Evolutionary conservation across 2,329 filamentous ascomycete species (phyloP), one percentile per base, ranked within the genome.

Genomic region (Cladophialophora carrionii): DNA sequence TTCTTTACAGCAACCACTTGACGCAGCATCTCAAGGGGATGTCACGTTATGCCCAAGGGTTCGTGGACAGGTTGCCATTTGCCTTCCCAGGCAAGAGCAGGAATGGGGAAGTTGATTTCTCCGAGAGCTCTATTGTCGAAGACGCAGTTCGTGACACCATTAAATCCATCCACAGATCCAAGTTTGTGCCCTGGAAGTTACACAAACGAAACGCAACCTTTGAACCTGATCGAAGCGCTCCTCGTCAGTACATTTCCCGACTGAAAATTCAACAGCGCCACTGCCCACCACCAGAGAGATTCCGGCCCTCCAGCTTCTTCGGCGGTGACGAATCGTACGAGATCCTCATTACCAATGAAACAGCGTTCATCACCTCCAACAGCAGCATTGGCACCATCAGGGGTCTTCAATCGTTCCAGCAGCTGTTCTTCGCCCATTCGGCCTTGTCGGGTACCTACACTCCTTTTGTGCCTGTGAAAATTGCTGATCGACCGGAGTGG

Each of bases 401-500:
- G 61, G 73, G 67, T 29, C 65, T 73, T 17, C 71, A 73, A 56
- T 74, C 72, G 4, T 72, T 75, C 34, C 62, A 68, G 46, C 73
- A 75, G 58, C 70, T 74, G 7, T 74, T 74, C 59, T 74, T 72
- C 60, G 65, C 69, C 8, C 72, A 74, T 58, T 73, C 73, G 17
- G 61, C 52, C 7, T 59, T 53, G 9, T 71, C 70, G 20, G 73
- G 77, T 10, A 76, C 82, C 1, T 96, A 96, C 79, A 92, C 89
- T 1, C 83, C 83, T 0, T 77, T 86, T 43, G 90, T 88, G 1
- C 92, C 92, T 0, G 83, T 96, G 2, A 75, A 79, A 0, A 90
- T 96, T 72, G 76, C 78, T n/a, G 92, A 96, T 76, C 78, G 81
- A 60, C 92, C 92, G 31, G 85, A 85, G 72, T 96, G 91, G 76